Evolutionary conservation across 164 flowering plant species (phyloP).

Genomic region (Chimonanthus praecox): DNA sequence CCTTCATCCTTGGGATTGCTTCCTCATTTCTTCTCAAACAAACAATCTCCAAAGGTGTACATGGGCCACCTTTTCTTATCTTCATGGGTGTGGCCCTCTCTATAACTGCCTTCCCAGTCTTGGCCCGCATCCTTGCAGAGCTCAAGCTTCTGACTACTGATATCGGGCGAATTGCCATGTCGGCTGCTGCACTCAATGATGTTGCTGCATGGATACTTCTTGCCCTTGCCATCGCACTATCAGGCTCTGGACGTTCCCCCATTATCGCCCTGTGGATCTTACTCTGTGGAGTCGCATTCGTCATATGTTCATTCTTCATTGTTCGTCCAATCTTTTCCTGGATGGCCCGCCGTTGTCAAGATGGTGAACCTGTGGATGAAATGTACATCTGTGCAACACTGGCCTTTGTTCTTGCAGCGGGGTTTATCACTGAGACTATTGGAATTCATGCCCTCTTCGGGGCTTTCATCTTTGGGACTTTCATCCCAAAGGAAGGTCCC

Average conservation of each 20-base stretch:
- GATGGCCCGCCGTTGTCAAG: slow-evolving; percentile 45
- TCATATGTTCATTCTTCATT: slow-evolving; percentile 18
- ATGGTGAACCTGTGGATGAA: slow-evolving; percentile 70
- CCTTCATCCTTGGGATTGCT: slow-evolving; percentile 64
- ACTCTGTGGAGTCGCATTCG: slow-evolving; percentile 41
- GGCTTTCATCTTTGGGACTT: slow-evolving; percentile 45
- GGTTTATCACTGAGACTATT: slow-evolving; percentile 38
- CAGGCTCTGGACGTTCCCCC: slow-evolving; percentile 44
- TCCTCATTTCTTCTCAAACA: slow-evolving; percentile 44
- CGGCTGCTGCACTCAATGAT: slow-evolving; percentile 88
- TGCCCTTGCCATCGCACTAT: slow-evolving; percentile 70
- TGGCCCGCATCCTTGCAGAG: slow-evolving; percentile 83
- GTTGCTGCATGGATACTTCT: slow-evolving; percentile 81
- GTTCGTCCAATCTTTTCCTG: slow-evolving; percentile 43
- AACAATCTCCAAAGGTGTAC: slow-evolving; percentile 39
- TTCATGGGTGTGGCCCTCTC: slow-evolving; percentile 90
- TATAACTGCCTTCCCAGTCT: slow-evolving; percentile 79
- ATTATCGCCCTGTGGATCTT: slow-evolving; percentile 58
- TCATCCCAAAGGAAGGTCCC: slow-evolving; percentile 39
- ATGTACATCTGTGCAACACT: slow-evolving; percentile 51
- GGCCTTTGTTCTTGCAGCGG: slow-evolving; percentile 34
- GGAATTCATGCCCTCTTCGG: slow-evolving; percentile 48
- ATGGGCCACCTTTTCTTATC: slow-evolving; percentile 44
- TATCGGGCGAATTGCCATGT: slow-evolving; percentile 74
- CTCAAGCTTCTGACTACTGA: slow-evolving; percentile 79